These are phyloP conservation scores for Pholiota microspora DNA, from an alignment of 768 basidiomycete species.

Conservation along the genomic window DNA sequence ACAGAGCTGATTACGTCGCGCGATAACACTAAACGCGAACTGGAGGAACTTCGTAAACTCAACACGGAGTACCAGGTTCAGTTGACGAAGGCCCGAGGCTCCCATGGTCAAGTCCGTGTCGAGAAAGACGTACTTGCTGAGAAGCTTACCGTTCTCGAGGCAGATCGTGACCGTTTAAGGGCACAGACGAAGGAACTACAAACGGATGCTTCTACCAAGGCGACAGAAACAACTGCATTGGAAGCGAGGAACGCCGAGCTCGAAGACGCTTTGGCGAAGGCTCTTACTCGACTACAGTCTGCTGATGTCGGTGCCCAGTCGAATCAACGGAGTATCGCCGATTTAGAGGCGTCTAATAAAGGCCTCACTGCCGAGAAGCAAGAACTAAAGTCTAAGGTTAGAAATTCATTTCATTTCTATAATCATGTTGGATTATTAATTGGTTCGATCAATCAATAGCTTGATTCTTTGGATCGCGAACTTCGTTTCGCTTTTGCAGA, in stretches of 20 bases:
- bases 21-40: constrained; percentile 56
- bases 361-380: constrained; percentile 58
- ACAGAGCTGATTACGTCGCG: constrained; percentile 60
- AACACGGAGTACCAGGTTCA: constrained; percentile 74
- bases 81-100: constrained; percentile 71
- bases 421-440: constrained; percentile 8
- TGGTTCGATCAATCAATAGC: constrained; percentile 34
- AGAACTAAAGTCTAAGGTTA: constrained; percentile 57
- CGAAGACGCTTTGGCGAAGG: constrained; percentile 72
- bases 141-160: constrained; percentile 57
- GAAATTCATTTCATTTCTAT: constrained; percentile 17
- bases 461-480: constrained; percentile 59
- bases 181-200: constrained; percentile 56
- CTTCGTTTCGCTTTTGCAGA: constrained; percentile 57
- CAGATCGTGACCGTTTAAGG: constrained; percentile 62
- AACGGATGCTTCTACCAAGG: constrained; percentile 36
- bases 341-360: constrained; percentile 60
- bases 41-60: constrained; percentile 65
- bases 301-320: constrained; percentile 67
- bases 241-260: constrained; percentile 57
- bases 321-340: constrained; percentile 56
- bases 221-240: constrained; percentile 43
- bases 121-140: constrained; percentile 77
- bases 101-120: constrained; percentile 75
- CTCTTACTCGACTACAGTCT: constrained; percentile 66